These are phyloP conservation scores for Claviceps citrina DNA, from an alignment of 2,329 filamentous ascomycete genomes.

Conservation along the genomic window DNA sequence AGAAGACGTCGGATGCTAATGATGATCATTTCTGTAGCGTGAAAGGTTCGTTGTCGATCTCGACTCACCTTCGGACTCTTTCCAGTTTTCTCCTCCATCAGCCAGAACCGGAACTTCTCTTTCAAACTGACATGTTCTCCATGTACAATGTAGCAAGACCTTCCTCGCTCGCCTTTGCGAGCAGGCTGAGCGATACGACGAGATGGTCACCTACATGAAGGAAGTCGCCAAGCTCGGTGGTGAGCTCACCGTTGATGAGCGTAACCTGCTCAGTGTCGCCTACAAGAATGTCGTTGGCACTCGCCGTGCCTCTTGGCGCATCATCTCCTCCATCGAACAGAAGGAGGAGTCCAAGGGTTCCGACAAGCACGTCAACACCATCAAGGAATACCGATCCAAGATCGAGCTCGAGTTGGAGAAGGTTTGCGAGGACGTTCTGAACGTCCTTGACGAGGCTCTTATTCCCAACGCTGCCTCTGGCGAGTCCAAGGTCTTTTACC, in stretches of 20 bases:
- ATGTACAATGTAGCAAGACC: constrained; percentile 61
- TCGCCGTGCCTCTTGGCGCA: constrained; percentile 95
- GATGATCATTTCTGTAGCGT: constrained; percentile 35
- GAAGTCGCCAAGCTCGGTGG: constrained; percentile 82
- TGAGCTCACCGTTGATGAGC: constrained; percentile 87
- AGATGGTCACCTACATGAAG: constrained; percentile 99
- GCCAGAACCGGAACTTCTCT: constrained; percentile 5
- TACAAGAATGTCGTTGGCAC: constrained; percentile 99
- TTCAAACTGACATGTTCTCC: constrained; percentile 12
- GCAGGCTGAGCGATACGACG: constrained; percentile 99
- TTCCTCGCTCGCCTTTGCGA: constrained; percentile 99
- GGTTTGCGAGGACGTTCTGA: constrained; percentile 94
- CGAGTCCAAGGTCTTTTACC: constrained; percentile 99
- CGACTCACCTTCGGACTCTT: constrained; percentile 5
- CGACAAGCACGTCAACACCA: constrained; percentile 84
- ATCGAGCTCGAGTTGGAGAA: constrained; percentile 95
- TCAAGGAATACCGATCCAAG: constrained; percentile 96
- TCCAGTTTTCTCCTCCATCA: constrained; percentile 9
- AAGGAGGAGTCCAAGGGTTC: constrained; percentile 99
- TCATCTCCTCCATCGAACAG: constrained; percentile 99
- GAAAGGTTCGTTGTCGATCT: constrained; percentile 46
- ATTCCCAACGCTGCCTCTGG: constrained; percentile 93
- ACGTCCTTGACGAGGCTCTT: constrained; percentile 81
- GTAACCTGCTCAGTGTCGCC: constrained; percentile 93
- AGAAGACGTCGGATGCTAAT: constrained; percentile 17